Percentiles rank a stretch among this genome's conserved stretches.
These are phyloP conservation scores for Suillus discolor DNA, from an alignment of 768 basidiomycete genomes.

Conservation along the genomic window DNA sequence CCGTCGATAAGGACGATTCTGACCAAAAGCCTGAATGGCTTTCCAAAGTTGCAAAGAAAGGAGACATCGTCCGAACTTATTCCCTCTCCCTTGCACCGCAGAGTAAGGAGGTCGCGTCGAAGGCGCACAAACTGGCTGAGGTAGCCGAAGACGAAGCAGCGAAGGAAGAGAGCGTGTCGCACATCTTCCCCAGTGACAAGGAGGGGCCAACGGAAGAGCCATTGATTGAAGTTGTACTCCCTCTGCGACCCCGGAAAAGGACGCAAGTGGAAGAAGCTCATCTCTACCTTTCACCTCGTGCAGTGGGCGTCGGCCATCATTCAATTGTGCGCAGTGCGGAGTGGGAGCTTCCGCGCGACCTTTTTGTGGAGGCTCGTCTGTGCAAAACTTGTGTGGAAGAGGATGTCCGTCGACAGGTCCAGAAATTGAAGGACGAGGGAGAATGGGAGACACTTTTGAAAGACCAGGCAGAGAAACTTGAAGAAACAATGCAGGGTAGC, in stretches of 20 bases:
- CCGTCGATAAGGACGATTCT: constrained; percentile 7
- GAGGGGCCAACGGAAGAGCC: constrained; percentile 27
- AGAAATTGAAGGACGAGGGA: constrained; percentile 23
- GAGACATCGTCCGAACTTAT: constrained; percentile 36
- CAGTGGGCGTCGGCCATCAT: constrained; percentile 52
- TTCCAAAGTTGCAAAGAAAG: constrained; percentile 13
- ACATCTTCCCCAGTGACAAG: constrained; percentile 21
- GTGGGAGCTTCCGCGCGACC: constrained; percentile 52
- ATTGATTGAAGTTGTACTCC: constrained; percentile 32
- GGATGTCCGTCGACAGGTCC: constrained; percentile 26
- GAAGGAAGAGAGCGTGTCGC: constrained; percentile 21
- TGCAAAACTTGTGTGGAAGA: constrained; percentile 43
- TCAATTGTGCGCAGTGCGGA: constrained; percentile 53
- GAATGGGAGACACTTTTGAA: constrained; percentile 18
- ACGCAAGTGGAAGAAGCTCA: constrained; percentile 43
- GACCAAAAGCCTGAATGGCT: constrained; percentile 26
- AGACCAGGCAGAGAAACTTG: neutral
- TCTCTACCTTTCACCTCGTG: constrained; percentile 47
- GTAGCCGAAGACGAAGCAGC: constrained; percentile 17
- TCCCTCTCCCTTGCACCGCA: constrained; percentile 18
- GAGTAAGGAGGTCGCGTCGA: neutral
- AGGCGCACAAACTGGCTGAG: constrained; percentile 6
- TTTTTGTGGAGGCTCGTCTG: constrained; percentile 36
- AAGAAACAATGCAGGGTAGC: neutral
- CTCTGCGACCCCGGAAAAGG: constrained; percentile 23